Conservation (phyloP, 176 grass and related monocot genomes). For the Panicum miliaceum region DNA sequence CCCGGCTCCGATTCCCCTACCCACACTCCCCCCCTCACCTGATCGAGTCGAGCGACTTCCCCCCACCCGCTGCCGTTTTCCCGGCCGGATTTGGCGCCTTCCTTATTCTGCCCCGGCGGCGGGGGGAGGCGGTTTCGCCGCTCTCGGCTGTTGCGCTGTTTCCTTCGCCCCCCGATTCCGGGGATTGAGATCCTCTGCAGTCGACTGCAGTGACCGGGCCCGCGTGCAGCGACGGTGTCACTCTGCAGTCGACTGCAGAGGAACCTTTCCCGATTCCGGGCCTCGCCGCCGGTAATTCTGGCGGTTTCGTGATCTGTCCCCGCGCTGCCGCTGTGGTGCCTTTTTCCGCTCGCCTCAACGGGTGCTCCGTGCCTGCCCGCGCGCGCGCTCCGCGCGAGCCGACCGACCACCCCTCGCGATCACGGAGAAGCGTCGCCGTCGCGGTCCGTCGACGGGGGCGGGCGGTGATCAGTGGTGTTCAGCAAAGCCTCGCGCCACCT, state of each 20-base stretch:
- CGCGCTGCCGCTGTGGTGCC: not conserved
- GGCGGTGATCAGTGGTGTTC: not conserved
- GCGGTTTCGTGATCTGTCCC: constrained; percentile 37
- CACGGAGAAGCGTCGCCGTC: constrained; percentile 36
- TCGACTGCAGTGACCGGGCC: no score
- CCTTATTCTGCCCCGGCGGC: constrained; percentile 20
- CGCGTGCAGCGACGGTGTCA: no score
- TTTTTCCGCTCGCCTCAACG: constrained; percentile 32
- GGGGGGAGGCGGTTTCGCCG: not conserved
- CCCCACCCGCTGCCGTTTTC: not conserved
- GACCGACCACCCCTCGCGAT: constrained; percentile 26
- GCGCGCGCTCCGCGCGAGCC: no score
- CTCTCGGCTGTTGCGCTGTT: not conserved
- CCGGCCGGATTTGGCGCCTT: not conserved
- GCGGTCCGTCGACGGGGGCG: constrained; percentile 11
- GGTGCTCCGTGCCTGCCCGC: constrained; percentile 12
- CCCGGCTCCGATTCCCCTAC: constrained; percentile 22
- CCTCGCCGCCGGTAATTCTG: not conserved
- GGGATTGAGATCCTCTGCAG: no score
- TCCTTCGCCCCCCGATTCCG: not conserved
- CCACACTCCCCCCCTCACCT: not conserved
- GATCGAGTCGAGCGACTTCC: constrained; percentile 19
- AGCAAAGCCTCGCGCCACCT: not conserved
- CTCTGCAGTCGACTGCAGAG: no score
- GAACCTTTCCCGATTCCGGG: not conserved